Conservation (phyloP, 1,139 yeast genomes). For the Keqinozyma sinolaborantium region DNA sequence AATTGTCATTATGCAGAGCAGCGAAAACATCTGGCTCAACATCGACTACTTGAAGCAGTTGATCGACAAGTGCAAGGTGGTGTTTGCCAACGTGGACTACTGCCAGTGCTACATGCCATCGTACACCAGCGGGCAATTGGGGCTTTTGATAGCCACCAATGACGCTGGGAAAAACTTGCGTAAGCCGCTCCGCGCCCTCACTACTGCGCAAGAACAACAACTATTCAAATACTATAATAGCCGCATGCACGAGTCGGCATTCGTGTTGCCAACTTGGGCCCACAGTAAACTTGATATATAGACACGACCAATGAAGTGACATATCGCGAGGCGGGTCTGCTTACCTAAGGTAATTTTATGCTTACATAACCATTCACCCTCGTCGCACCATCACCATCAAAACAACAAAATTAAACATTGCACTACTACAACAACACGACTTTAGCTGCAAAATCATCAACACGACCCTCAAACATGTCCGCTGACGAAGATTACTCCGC, state of each 20-base stretch:
- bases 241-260: constrained; percentile 72
- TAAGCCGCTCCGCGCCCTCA: constrained; percentile 48
- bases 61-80: constrained; percentile 55
- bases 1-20: constrained; percentile 85
- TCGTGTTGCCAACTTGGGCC: constrained; percentile 89
- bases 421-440: constrained; percentile 9
- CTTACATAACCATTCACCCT: too few species aligned
- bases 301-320: too few species aligned
- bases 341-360: too few species aligned
- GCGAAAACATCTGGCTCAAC: constrained; percentile 92
- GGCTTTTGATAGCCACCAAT: constrained; percentile 79
- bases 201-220: constrained; percentile 44
- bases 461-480: constrained; percentile 5
- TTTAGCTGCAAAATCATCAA: constrained; percentile 1
- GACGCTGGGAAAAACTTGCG: constrained; percentile 47
- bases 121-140: constrained; percentile 95
- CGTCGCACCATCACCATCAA: not conserved
- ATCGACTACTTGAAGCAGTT: constrained; percentile 61
- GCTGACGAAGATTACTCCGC: constrained; percentile 34
- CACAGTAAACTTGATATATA: constrained; percentile 19
- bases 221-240: constrained; percentile 71
- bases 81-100: constrained; percentile 78
- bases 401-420: constrained; percentile 3
- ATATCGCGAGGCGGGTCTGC: too few species aligned
- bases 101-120: constrained; percentile 91